These are phyloP conservation scores for Paradendryphiella salina DNA, from an alignment of 2,329 filamentous ascomycete species.

Conservation along the genomic window DNA sequence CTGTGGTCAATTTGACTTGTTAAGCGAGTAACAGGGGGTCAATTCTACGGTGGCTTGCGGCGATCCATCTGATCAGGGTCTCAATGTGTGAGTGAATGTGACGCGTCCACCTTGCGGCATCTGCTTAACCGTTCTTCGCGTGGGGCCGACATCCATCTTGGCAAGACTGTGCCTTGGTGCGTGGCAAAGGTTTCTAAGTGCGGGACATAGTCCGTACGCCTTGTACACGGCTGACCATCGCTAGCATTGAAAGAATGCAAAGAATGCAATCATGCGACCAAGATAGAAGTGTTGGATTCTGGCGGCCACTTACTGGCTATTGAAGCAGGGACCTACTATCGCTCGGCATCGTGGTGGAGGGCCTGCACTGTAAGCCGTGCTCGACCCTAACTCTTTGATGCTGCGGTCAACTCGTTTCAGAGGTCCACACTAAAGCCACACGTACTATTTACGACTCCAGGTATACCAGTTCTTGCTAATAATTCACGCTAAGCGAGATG, in stretches of 20 bases:
- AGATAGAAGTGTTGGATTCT: slow-evolving; percentile 14
- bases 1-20: background rate
- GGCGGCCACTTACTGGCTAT: background rate
- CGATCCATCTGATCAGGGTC: slow-evolving; percentile 7
- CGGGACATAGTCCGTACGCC: background rate
- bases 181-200: slow-evolving; percentile 3
- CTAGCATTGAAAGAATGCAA: slow-evolving; percentile 5
- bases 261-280: slow-evolving; percentile 11
- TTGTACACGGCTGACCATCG: slow-evolving; percentile 7
- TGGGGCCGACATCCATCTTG: slow-evolving; percentile 1
- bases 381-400: slow-evolving; percentile 21
- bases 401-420: slow-evolving; percentile 21
- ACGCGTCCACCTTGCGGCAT: background rate
- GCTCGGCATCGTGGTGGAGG: slow-evolving; percentile 2
- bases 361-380: slow-evolving; percentile 12
- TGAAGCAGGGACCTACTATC: slow-evolving; percentile 8
- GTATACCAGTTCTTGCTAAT: background rate
- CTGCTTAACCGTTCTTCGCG: slow-evolving; percentile 1
- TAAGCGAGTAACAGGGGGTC: background rate
- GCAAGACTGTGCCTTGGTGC: slow-evolving; percentile 2
- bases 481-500: background rate
- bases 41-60: background rate
- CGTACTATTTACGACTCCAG: slow-evolving; percentile 5
- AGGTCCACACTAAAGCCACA: slow-evolving; percentile 8
- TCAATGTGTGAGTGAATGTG: background rate